Base-by-base conservation (phyloP, 2,329 filamentous ascomycete species). In the Stagonosporopsis vannaccii region DNA sequence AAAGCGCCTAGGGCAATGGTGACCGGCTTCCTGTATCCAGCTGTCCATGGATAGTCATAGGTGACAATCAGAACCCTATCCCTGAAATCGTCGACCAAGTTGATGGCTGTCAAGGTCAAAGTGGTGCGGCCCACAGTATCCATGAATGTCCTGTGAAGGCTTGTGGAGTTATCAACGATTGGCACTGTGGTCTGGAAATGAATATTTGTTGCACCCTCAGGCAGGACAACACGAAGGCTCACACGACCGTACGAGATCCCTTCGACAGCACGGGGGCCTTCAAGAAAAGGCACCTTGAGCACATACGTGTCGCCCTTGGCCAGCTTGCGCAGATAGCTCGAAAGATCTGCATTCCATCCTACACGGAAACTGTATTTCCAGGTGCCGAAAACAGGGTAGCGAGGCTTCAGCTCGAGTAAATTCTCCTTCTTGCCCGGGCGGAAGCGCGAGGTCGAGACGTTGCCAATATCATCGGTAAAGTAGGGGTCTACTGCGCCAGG, bases 341-440 rank as follows among this genome's bases (percentile, higher is more conserved):
- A 87, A 25, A 96, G 83, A 64, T 96, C 87, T 48, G 90, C 88
- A 79, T 98, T 96, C 95, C 95, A 99, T 65, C 95, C 95, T 54
- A 98, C 88, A 56, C 90, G 91, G 82, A 98, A 99, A 63, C 91
- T 95, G 78, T 97, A 98, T 78, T 96, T 97, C 95, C 95, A 99
- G 58, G 91, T 92, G 58, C 95, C 95, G 70, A 97, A 99, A 22
- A 99, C 77, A n/a, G 95, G 95, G 77, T 96, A 99, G 48, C 95
- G 87, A 19, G 95, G 95, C 82, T 93, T 95, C 61, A 97, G 83
- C 77, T 97, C 93, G 25, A 99, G 84, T 37, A 89, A 80, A n/a
- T 91, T 89, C 77, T 94, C 90, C 20, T 90, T 87, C 73, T 84
- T 85, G 74, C 86, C 90, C 65, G 83, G 87, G 60, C 93, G 85